phyloP scores from a whole-genome alignment of 2,329 filamentous ascomycete genomes.

The Diaporthe velutina region DNA sequence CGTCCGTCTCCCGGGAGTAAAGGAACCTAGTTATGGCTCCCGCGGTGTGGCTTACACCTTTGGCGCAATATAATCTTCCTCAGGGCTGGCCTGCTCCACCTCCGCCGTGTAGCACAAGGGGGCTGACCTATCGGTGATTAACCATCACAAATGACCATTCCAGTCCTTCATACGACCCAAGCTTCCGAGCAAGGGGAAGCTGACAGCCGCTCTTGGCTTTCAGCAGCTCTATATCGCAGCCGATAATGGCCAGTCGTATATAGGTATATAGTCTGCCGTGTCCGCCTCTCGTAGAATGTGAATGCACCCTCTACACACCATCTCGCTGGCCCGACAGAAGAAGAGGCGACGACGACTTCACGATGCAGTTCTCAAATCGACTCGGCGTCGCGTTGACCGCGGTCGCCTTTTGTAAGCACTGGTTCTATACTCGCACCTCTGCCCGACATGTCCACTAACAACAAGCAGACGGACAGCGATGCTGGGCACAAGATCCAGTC shows the following conservation, averaged over 20 bases:
- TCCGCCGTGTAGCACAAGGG: slow-evolving; percentile 8
- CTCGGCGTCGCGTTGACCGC: slow-evolving; percentile 32
- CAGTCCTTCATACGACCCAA: neutral
- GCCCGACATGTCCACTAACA: neutral
- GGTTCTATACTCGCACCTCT: too few species aligned
- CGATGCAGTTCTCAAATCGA: slow-evolving; percentile 27
- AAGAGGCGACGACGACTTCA: slow-evolving; percentile 5
- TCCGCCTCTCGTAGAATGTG: neutral
- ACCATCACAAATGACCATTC: slow-evolving; percentile 22
- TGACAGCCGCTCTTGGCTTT: slow-evolving; percentile 6
- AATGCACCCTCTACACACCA: neutral
- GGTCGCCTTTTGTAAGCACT: slow-evolving; percentile 30
- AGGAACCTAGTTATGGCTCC: slow-evolving; percentile 25
- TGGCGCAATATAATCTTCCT: slow-evolving; percentile 6
- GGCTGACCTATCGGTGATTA: slow-evolving; percentile 29
- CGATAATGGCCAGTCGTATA: neutral
- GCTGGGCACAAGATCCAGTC: slow-evolving; percentile 33
- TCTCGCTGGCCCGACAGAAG: neutral
- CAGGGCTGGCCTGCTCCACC: slow-evolving; percentile 12
- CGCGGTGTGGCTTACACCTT: slow-evolving; percentile 13
- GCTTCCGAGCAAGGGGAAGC: neutral
- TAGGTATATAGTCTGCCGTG: neutral
- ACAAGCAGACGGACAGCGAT: slow-evolving; percentile 26
- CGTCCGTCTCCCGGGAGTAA: neutral
- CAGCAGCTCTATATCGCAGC: neutral